Base-by-base conservation (phyloP, 2,329 filamentous ascomycete species). In the Penicillium sp. region DNA sequence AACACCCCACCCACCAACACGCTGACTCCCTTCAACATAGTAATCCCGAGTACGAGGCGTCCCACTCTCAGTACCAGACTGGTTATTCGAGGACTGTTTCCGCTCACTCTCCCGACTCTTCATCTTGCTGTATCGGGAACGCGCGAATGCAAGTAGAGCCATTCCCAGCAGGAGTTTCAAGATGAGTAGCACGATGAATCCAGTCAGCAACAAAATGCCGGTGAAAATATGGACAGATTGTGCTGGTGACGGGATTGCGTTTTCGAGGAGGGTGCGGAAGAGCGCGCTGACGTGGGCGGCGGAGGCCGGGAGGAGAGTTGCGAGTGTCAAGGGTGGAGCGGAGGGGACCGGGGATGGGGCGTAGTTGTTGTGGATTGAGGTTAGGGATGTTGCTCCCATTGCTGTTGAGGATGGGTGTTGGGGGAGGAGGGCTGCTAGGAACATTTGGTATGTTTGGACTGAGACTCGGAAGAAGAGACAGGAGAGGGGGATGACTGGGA, bases 381-480 rank as follows among this genome's bases (percentile, higher is more conserved):
- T 69, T 9, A 79, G 66, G 5, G 76, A 77, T 3, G 76, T 71
- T 9, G 68, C 57, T 31, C 66, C 66, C n/a, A 68, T 65, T 1
- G 70, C 69, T 1, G 70, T 70, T 9, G 75, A 74, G 2, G 72
- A 71, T 0, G 91, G 80, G 0, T 91, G 90, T 9, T 89, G 84
- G 0, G 91, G 89, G 34, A 97, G 82, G 67, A 96, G 88, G 0
- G 91, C 92, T 4, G 92, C 90, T 15, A 97, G 83, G 70, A 97
- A 96, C 93, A 97, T 97, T 76, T 97, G 90, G 75, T 97, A 99
- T 7, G 93, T 97, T 72, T 99, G 94, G 43, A 97, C 84, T 1
- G 91, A 92, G 46, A 95, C 91, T 43, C 95, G 87, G 72, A 99
- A 94, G 75, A 99, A 97, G 47, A 99, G 76, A 66, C 92, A 97